Conservation (phyloP, 2,329 filamentous ascomycete genomes). For the Pyricularia sp. region DNA sequence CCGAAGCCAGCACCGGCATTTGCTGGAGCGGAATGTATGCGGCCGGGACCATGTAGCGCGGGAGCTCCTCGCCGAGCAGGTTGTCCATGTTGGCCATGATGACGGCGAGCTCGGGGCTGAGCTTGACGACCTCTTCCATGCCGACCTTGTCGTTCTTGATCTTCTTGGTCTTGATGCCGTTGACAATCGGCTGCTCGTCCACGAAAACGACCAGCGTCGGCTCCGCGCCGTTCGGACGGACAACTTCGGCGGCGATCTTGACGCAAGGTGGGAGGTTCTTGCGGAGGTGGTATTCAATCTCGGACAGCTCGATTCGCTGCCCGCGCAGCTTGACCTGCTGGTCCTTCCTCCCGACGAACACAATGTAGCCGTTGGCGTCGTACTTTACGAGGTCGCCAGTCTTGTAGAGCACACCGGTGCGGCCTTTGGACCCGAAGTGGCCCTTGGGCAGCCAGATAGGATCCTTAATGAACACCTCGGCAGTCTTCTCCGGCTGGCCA, state of each 20-base stretch:
- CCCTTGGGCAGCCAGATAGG: conserved; percentile 2
- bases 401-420: conserved; percentile 15
- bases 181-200: conserved; percentile 5
- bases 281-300: conserved; percentile 8
- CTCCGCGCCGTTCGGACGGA: conserved; percentile 12
- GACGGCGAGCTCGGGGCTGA: conserved; percentile 14
- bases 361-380: conserved; percentile 20
- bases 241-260: conserved; percentile 16
- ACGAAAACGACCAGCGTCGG: conserved; percentile 10
- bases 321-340: conserved; percentile 43
- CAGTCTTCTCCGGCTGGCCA: neutral
- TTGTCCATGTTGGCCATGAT: conserved; percentile 19
- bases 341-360: conserved; percentile 36
- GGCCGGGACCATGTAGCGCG: conserved; percentile 34
- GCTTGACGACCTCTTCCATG: neutral
- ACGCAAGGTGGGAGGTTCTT: conserved; percentile 10
- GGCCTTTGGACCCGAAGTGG: neutral
- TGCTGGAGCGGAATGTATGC: conserved; percentile 29
- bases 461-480: conserved; percentile 3
- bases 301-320: conserved; percentile 32
- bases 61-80: conserved; percentile 21
- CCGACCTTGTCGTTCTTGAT: neutral
- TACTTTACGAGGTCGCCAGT: conserved; percentile 27
- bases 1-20: conserved; percentile 35
- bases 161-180: neutral